phyloP scores from a whole-genome alignment of 306 rosid species.

The Sphenostylis stenocarpa region DNA sequence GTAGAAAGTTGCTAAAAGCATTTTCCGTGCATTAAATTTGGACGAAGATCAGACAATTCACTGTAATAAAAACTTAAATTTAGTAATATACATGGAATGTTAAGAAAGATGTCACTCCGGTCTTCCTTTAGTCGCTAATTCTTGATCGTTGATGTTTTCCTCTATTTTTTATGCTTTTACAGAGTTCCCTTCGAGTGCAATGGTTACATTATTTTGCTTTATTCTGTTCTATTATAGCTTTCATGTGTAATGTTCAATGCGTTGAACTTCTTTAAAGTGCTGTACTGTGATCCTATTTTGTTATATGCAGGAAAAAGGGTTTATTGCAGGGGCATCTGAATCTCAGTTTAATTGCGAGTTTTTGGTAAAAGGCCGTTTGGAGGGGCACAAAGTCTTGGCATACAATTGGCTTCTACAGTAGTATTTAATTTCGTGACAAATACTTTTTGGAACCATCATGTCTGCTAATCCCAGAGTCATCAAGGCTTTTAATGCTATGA shows the following conservation, averaged over 20 bases:
- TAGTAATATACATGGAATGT: background rate
- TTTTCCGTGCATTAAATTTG: background rate
- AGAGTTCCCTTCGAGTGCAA: background rate
- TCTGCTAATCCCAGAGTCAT: conserved; percentile 33
- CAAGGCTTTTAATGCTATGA: conserved; percentile 54
- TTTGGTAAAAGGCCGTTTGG: conserved; percentile 3
- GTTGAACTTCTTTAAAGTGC: background rate
- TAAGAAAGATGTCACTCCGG: background rate
- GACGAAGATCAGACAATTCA: background rate
- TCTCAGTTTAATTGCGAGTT: conserved; percentile 22
- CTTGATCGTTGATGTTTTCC: background rate
- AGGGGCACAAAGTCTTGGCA: conserved; percentile 14
- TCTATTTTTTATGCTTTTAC: conserved; percentile 16
- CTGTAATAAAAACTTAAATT: background rate
- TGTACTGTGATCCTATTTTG: conserved; percentile 6
- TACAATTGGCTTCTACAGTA: background rate
- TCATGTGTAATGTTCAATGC: conserved; percentile 12
- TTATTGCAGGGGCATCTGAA: background rate
- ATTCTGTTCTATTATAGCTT: background rate
- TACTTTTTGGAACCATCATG: conserved; percentile 46
- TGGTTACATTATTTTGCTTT: conserved; percentile 11
- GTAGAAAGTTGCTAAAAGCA: background rate
- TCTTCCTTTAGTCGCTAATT: background rate
- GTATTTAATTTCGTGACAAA: conserved; percentile 26
- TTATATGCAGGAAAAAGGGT: background rate